phyloP scores from a whole-genome alignment of 1,284 basidiomycete species.

The Marasmius sp. region DNA sequence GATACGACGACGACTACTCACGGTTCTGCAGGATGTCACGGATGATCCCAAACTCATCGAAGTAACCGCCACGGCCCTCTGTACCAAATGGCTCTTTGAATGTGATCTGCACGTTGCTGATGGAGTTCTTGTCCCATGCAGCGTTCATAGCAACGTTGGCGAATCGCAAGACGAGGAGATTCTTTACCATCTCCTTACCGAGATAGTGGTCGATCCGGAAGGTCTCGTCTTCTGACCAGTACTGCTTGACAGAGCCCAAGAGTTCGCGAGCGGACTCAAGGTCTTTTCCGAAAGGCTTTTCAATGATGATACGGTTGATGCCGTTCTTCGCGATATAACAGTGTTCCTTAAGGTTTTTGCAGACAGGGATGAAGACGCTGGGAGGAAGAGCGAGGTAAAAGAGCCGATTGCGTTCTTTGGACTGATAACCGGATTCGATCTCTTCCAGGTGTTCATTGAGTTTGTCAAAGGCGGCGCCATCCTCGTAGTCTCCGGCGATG shows the following conservation, averaged over 20 bases:
- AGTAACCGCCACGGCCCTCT: slow-evolving; percentile 96
- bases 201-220: slow-evolving; percentile 98
- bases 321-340: slow-evolving; percentile 73
- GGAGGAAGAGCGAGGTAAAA: slow-evolving; percentile 96
- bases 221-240: slow-evolving; percentile 94
- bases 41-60: slow-evolving; percentile 98
- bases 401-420: slow-evolving; percentile 71
- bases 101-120: slow-evolving; percentile 95
- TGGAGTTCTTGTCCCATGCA: slow-evolving; percentile 91
- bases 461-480: slow-evolving; percentile 73
- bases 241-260: slow-evolving; percentile 75
- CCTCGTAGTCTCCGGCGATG: slow-evolving; percentile 86
- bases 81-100: slow-evolving; percentile 99
- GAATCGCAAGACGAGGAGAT: slow-evolving; percentile 90
- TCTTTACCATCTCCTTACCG: slow-evolving; percentile 99
- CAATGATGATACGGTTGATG: slow-evolving; percentile 89
- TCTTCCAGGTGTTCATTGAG: slow-evolving; percentile 76
- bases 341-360: slow-evolving; percentile 78
- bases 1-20: slow-evolving; percentile 43
- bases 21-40: slow-evolving; percentile 96
- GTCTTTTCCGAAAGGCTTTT: slow-evolving; percentile 97
- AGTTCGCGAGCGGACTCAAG: slow-evolving; percentile 83
- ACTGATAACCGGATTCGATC: slow-evolving; percentile 72
- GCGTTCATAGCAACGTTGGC: slow-evolving; percentile 88
- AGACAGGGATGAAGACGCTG: slow-evolving; percentile 88